These are phyloP conservation scores for Gossypium lobatum DNA, from an alignment of 441 rosid genomes.

Conservation along the genomic window DNA sequence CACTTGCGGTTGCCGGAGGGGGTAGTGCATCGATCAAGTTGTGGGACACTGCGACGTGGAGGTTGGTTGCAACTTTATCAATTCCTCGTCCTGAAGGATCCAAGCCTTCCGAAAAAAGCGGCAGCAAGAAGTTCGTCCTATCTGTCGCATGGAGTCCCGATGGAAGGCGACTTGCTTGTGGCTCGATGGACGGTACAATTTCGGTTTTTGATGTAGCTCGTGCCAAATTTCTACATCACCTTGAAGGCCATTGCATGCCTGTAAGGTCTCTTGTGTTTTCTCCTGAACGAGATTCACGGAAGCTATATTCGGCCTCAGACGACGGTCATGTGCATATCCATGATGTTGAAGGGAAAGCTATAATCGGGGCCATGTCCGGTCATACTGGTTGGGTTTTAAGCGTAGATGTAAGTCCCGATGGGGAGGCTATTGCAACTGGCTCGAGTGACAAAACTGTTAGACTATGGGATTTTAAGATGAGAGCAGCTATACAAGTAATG, in stretches of 20 bases:
- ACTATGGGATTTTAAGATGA: slow-evolving; percentile 94
- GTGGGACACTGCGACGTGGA: slow-evolving; percentile 97
- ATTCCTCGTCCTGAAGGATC: slow-evolving; percentile 82
- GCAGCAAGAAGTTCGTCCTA: slow-evolving; percentile 85
- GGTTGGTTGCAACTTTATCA: slow-evolving; percentile 56
- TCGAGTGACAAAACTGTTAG: slow-evolving; percentile 88
- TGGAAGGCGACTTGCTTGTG: slow-evolving; percentile 80
- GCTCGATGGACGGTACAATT: slow-evolving; percentile 91
- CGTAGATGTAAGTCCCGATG: slow-evolving; percentile 90
- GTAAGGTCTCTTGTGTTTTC: slow-evolving; percentile 85
- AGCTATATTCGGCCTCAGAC: slow-evolving; percentile 79
- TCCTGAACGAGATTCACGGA: slow-evolving; percentile 54
- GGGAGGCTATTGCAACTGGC: slow-evolving; percentile 81
- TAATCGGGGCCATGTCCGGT: slow-evolving; percentile 78
- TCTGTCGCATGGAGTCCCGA: slow-evolving; percentile 93
- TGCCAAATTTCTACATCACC: slow-evolving; percentile 74
- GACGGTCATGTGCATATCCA: slow-evolving; percentile 87
- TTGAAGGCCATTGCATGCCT: slow-evolving; percentile 89
- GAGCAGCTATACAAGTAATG: slow-evolving; percentile 89
- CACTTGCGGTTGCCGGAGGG: slow-evolving; percentile 95
- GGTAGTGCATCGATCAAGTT: slow-evolving; percentile 92
- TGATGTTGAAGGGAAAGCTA: slow-evolving; percentile 77
- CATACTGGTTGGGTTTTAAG: slow-evolving; percentile 92
- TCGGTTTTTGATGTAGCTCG: slow-evolving; percentile 82
- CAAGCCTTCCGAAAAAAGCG: slow-evolving; percentile 76